phyloP scores from a whole-genome alignment of 2,329 filamentous ascomycete genomes.

The Stachybotrys echinatus region DNA sequence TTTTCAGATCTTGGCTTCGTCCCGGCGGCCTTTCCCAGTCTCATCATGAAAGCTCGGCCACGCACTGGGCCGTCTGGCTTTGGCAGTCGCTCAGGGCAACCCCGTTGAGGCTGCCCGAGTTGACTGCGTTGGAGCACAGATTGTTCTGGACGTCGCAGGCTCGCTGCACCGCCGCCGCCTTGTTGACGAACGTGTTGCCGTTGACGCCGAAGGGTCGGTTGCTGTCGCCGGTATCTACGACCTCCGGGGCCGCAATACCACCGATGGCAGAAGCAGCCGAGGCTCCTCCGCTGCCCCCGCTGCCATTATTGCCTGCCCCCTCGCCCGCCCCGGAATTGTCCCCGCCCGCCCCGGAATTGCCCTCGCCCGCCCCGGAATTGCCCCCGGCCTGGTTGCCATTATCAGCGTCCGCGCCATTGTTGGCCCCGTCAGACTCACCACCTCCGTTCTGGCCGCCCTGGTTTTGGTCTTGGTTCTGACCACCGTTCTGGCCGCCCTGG shows the following conservation, averaged over 20 bases:
- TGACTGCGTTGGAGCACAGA: conserved; percentile 51
- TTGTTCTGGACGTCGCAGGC: conserved; percentile 62
- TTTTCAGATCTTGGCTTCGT: neutral
- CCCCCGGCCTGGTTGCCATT: conserved; percentile 2
- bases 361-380: conserved; percentile 7
- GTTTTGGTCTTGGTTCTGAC: conserved; percentile 2
- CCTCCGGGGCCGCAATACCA: conserved; percentile 45
- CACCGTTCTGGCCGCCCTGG: conserved; percentile 2
- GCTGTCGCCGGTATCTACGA: conserved; percentile 40
- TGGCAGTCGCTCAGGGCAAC: conserved; percentile 47
- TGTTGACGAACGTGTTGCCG: conserved; percentile 52
- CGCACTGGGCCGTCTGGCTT: conserved; percentile 43
- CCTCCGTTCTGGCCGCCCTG: conserved; percentile 5
- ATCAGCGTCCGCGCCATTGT: conserved; percentile 4
- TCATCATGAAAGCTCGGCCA: conserved; percentile 19
- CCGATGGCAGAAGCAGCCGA: conserved; percentile 34
- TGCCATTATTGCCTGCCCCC: conserved; percentile 6
- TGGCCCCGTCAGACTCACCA: conserved; percentile 5
- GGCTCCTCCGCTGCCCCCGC: conserved; percentile 19
- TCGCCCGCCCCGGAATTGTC: conserved; percentile 4
- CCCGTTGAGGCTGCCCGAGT: conserved; percentile 37
- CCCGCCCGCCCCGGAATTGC: conserved; percentile 4
- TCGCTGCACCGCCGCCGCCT: conserved; percentile 50
- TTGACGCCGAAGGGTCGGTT: conserved; percentile 51
- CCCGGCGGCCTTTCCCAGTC: neutral